These are phyloP conservation scores for Venturia aucupariae DNA, from an alignment of 2,329 filamentous ascomycete species.

Conservation along the genomic window DNA sequence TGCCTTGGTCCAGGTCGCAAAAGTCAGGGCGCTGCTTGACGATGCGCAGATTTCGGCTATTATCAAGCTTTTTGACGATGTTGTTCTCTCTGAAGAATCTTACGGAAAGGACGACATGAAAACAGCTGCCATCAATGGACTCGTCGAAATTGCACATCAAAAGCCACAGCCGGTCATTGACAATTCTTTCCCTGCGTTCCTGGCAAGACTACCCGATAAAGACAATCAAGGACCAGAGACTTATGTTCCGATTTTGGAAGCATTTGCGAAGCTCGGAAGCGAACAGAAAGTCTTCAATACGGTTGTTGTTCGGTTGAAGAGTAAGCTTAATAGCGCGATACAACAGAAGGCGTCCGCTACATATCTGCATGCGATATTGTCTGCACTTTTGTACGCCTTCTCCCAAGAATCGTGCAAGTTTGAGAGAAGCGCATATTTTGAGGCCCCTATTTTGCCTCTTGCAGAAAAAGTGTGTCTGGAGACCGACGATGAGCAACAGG, in stretches of 20 bases:
- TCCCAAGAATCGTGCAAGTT: slow-evolving; percentile 32
- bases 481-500: slow-evolving; percentile 25
- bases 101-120: slow-evolving; percentile 48
- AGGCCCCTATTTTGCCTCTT: slow-evolving; percentile 37
- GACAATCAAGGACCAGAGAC: slow-evolving; percentile 36
- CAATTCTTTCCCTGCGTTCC: slow-evolving; percentile 56
- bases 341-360: slow-evolving; percentile 40
- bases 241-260: slow-evolving; percentile 52
- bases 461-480: slow-evolving; percentile 27
- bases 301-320: slow-evolving; percentile 52
- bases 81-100: slow-evolving; percentile 51
- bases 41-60: slow-evolving; percentile 38
- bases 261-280: slow-evolving; percentile 53
- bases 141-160: slow-evolving; percentile 52
- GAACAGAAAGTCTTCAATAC: slow-evolving; percentile 57
- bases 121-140: slow-evolving; percentile 46
- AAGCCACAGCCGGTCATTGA: slow-evolving; percentile 54
- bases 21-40: slow-evolving; percentile 31
- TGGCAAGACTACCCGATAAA: slow-evolving; percentile 53
- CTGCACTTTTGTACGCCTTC: slow-evolving; percentile 54
- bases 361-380: slow-evolving; percentile 51
- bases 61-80: slow-evolving; percentile 51
- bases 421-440: slow-evolving; percentile 29
- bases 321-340: slow-evolving; percentile 50
- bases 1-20: slow-evolving; percentile 35